A percentile compares a stretch with the other conserved stretches of the same genome.
Conservation (phyloP, 257 asterid species). For the Primulina huaijiensis region DNA sequence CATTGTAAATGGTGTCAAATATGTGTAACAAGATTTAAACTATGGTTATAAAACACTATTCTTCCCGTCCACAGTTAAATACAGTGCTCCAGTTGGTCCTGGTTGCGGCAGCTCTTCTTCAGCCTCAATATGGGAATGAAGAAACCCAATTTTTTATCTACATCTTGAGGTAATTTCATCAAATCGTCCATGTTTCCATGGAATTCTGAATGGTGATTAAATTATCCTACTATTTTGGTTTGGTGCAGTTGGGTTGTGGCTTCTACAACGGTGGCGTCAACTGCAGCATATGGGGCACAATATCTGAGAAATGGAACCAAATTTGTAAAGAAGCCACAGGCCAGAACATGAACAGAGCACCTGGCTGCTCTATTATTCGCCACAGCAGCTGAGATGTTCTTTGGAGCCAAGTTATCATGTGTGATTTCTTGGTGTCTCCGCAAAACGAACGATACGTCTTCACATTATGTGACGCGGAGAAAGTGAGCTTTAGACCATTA, state of each 20-base stretch:
- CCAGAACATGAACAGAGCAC: conserved; percentile 8
- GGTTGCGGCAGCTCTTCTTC: conserved; percentile 89
- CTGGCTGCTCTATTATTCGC: neutral
- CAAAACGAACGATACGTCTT: neutral
- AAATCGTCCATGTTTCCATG: neutral
- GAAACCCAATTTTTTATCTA: conserved; percentile 60
- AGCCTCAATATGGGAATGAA: conserved; percentile 81
- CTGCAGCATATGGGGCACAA: conserved; percentile 84
- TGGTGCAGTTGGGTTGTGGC: conserved; percentile 83
- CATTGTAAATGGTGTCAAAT: neutral
- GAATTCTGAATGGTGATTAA: conserved; percentile 5
- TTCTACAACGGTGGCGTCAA: conserved; percentile 70
- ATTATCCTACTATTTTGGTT: conserved; percentile 22
- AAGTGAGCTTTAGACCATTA: neutral
- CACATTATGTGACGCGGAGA: neutral
- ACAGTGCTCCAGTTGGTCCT: conserved; percentile 81
- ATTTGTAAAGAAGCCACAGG: conserved; percentile 12
- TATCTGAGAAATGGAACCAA: conserved; percentile 48
- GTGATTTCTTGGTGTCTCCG: neutral
- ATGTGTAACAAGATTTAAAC: neutral
- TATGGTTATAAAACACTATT: neutral
- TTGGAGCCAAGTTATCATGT: neutral
- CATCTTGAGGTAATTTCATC: conserved; percentile 53
- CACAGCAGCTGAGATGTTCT: neutral
- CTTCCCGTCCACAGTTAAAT: conserved; percentile 52